Evolutionary conservation across 768 basidiomycete genomes (phyloP).

Genomic region (Amanita subjunquillea): DNA sequence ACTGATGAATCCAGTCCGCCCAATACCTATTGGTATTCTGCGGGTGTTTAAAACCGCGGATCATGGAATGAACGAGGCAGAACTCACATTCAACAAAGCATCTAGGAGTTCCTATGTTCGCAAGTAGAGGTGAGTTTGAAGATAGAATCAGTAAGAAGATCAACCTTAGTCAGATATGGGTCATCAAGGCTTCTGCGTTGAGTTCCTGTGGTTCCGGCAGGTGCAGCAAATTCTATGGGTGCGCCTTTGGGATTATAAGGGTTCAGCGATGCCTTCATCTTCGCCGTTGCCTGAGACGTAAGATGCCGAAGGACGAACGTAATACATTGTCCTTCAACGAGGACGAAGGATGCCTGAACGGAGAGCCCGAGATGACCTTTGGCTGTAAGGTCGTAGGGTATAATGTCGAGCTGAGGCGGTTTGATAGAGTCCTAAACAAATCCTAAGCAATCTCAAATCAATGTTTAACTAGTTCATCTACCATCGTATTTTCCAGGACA

Average conservation of each 20-base stretch:
- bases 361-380: conserved; percentile 71
- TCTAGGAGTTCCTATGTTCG: conserved; percentile 40
- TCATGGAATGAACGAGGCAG: not conserved
- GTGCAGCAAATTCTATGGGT: not conserved
- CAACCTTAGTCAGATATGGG: conserved; percentile 59
- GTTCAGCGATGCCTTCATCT: not conserved
- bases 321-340: conserved; percentile 83
- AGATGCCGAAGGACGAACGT: conserved; percentile 78
- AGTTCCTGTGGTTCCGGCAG: conserved; percentile 16
- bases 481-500: conserved; percentile 44
- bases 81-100: conserved; percentile 41
- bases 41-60: not conserved
- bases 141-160: not conserved
- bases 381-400: conserved; percentile 50
- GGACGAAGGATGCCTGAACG: conserved; percentile 43
- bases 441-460: not conserved
- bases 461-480: not conserved
- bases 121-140: not conserved
- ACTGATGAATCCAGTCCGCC: conserved; percentile 82
- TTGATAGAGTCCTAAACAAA: conserved; percentile 28
- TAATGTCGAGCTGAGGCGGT: conserved; percentile 44
- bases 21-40: conserved; percentile 73
- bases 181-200: conserved; percentile 45
- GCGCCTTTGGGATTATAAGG: not conserved
- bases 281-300: conserved; percentile 20